Evolutionary conservation across 352 stramenopile species (phyloP), one percentile per base, ranked within the genome.

Genomic region (Aphanomyces astaci): DNA sequence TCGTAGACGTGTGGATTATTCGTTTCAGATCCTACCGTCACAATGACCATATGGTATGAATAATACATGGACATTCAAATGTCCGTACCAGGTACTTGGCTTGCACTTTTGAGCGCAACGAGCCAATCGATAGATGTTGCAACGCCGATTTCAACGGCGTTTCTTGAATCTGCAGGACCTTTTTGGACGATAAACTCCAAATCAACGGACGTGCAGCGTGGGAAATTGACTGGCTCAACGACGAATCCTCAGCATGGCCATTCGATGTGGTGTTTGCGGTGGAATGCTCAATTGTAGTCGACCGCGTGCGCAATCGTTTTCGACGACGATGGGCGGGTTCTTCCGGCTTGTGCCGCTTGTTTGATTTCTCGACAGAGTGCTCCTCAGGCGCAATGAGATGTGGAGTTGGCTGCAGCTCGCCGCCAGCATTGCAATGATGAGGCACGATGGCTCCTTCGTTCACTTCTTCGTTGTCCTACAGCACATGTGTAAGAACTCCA

Each of bases 1-100:
- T 39, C 27, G 30, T n/a, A 24, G 51, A 33, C 30, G 25, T 0
- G 5, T 59, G 22, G 25, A 22, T 32, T n/a, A n/a, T n/a, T 17
- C 30, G 51, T 39, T 59, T 59, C 22, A 68, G 33, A 19, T 56
- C 28, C 62, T 68, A 68, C 15, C n/a, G n/a, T n/a, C n/a, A n/a
- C n/a, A n/a, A n/a, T n/a, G n/a, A n/a, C n/a, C n/a, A n/a, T n/a
- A n/a, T n/a, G n/a, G n/a, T n/a, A n/a, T n/a, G n/a, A n/a, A n/a
- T n/a, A n/a, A n/a, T n/a, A n/a, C n/a, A n/a, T n/a, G n/a, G 40
- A n/a, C 27, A 51, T 7, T 28, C 33, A 39, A 30, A n/a, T n/a
- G n/a, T 43, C 19, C 24, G 1, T 49, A 45, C 46, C 45, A 59
- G 22, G 9, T 68, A 52, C 43, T 59, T 28, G 25, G 39, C 19